phyloP scores from a whole-genome alignment of 192 early-diverging fungal genomes.

The Backusella sp. region DNA sequence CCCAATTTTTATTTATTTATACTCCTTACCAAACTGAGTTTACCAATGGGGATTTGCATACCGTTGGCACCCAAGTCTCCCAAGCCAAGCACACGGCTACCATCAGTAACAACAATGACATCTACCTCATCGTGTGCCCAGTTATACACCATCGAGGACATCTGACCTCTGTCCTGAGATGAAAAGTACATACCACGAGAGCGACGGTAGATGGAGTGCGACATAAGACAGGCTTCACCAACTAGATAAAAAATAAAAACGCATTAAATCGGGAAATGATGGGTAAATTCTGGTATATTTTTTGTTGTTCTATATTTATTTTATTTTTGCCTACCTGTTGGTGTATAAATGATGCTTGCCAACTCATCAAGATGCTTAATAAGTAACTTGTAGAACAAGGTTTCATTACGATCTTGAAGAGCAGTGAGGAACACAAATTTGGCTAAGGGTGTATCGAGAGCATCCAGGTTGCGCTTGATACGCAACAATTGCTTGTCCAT shows the following conservation, averaged over 20 bases:
- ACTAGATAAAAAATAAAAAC: slow-evolving; percentile 26
- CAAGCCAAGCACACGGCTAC: slow-evolving; percentile 34
- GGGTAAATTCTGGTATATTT: background rate
- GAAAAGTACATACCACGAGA: slow-evolving; percentile 58
- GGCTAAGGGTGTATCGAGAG: slow-evolving; percentile 44
- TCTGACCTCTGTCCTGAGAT: slow-evolving; percentile 46
- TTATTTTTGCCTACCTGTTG: slow-evolving; percentile 22
- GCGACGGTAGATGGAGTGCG: slow-evolving; percentile 54
- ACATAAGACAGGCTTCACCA: slow-evolving; percentile 48
- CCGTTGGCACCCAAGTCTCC: slow-evolving; percentile 41
- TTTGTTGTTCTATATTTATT: background rate
- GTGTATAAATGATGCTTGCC: slow-evolving; percentile 53
- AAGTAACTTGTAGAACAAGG: slow-evolving; percentile 50
- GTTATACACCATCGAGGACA: slow-evolving; percentile 59
- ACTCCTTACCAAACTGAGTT: slow-evolving; percentile 39
- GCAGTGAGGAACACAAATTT: slow-evolving; percentile 55
- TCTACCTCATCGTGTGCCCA: slow-evolving; percentile 58
- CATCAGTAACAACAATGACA: slow-evolving; percentile 42
- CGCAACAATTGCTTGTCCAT: slow-evolving; percentile 56
- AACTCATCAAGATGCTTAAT: slow-evolving; percentile 51
- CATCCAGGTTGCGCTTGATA: slow-evolving; percentile 52
- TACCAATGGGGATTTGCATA: slow-evolving; percentile 43
- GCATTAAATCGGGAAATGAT: background rate
- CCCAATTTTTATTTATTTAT: background rate
- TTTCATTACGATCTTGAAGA: slow-evolving; percentile 56